Evolutionary conservation across 2,329 filamentous ascomycete species (phyloP).

Genomic region (Thelonectria rubi): DNA sequence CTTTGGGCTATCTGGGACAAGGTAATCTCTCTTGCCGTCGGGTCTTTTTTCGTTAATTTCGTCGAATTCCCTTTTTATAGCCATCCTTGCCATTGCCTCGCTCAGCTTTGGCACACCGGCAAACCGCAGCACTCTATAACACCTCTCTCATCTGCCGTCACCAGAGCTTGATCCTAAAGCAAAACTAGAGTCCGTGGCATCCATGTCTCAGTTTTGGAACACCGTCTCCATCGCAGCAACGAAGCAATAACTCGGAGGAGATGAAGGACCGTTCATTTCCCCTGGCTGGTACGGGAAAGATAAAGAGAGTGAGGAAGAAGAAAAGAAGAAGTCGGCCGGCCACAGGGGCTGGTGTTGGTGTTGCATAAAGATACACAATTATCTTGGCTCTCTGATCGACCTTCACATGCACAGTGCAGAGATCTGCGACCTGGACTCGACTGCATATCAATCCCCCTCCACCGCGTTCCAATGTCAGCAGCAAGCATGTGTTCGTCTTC

Average conservation of each 20-base stretch:
- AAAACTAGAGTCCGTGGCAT: constrained; percentile 38
- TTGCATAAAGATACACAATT: not conserved
- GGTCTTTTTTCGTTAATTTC: constrained; percentile 43
- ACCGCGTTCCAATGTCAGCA: not conserved
- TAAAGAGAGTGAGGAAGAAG: not conserved
- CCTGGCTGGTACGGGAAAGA: constrained; percentile 18
- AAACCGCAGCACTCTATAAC: constrained; percentile 10
- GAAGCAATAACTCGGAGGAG: constrained; percentile 23
- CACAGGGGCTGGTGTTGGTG: not conserved
- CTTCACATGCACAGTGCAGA: constrained; percentile 9
- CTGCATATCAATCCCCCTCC: constrained; percentile 4
- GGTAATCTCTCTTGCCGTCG: constrained; percentile 40
- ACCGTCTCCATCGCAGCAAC: constrained; percentile 26
- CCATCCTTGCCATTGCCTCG: not conserved
- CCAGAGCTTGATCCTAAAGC: constrained; percentile 25
- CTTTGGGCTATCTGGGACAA: constrained; percentile 33
- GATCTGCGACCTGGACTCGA: not conserved
- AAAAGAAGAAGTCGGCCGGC: no score
- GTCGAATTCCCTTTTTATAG: constrained; percentile 40
- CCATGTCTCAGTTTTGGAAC: constrained; percentile 36
- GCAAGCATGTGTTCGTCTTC: constrained; percentile 7
- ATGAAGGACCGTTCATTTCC: constrained; percentile 30
- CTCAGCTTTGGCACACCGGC: constrained; percentile 3
- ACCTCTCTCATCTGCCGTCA: constrained; percentile 32
- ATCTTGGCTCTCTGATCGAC: not conserved